These are phyloP conservation scores for Chloromonas sp. DNA, from an alignment of 163 green algal genomes.

Conservation along the genomic window DNA sequence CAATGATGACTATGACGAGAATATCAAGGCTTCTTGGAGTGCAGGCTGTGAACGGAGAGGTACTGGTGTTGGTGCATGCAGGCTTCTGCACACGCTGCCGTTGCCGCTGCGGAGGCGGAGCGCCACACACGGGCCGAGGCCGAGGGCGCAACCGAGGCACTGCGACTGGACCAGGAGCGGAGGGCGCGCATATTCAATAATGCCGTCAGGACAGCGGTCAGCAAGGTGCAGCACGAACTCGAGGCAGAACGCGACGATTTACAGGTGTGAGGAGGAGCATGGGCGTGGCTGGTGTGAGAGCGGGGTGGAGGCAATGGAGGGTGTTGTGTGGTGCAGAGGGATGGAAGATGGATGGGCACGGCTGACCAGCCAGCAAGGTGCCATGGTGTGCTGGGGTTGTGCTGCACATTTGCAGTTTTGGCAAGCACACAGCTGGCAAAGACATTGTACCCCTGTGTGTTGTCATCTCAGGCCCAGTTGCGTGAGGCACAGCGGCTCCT, in stretches of 20 bases:
- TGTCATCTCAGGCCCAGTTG: constrained; percentile 24
- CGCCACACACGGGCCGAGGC: constrained; percentile 33
- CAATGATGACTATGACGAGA: too few relatives aligned
- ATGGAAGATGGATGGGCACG: background rate
- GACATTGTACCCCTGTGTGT: too few relatives aligned
- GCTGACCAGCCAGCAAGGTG: background rate
- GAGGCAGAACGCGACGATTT: constrained; percentile 44
- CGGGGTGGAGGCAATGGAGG: background rate
- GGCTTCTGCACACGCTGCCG: constrained; percentile 35
- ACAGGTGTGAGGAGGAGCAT: constrained; percentile 19
- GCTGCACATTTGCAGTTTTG: too few relatives aligned
- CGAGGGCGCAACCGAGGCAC: constrained; percentile 22
- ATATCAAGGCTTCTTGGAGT: too few relatives aligned
- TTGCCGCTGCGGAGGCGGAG: constrained; percentile 38
- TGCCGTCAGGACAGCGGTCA: constrained; percentile 35
- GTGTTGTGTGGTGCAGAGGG: background rate
- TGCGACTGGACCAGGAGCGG: constrained; percentile 31
- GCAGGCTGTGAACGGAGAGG: too few relatives aligned
- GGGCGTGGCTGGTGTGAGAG: background rate
- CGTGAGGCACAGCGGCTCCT: constrained; percentile 14
- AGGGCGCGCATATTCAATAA: constrained; percentile 46
- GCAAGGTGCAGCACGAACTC: constrained; percentile 40
- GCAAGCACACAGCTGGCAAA: too few relatives aligned
- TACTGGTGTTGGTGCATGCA: constrained; percentile 5
- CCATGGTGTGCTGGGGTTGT: too few relatives aligned